Base-by-base conservation (phyloP, 2,329 filamentous ascomycete species). In the Monosporascus sp. region DNA sequence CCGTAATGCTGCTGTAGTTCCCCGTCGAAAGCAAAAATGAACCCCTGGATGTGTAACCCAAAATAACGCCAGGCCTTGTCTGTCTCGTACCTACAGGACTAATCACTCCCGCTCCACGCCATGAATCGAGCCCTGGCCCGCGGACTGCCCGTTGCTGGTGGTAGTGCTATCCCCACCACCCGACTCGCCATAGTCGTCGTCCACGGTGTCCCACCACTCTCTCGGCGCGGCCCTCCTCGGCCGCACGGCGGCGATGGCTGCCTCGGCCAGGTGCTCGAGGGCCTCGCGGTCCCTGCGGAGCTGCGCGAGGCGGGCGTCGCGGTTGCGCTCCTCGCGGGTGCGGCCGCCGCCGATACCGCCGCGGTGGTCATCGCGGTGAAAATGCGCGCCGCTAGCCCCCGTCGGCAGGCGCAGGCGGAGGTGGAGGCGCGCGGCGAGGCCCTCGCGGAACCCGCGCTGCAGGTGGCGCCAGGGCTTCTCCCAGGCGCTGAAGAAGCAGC, bases 381-480 rank as follows among this genome's bases (percentile, higher is more conserved):
- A 35, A 5, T 5, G 31, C 31, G 38, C 17, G 18, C 38, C 38
- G 38, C 17, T n/a, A 17, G 38, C 17, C 38, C 17, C 17, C 7
- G 38, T 55, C 15, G 58, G 50, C 2, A 50, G 52, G 5, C 57
- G 59, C 7, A 31, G 48, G 7, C 50, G 37, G 9, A 62, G 47
- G 0, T 59, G 55, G 45, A 70, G 46, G 49, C 60, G 52, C 51
- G 59, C 51, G 24, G 53, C 60, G 44, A 72, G 52, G 7, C 58
- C 52, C 37, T 60, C 63, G 65, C 68, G 70, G 54, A 72, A 69
- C 3, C 65, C 64, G 51, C 62, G 66, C 14, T 57, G 64, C 48
- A 82, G 78, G 53, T 84, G 76, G 45, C 73, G 72, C 88, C 88
- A 92, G 0, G 88, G 88, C 65, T 82, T 83, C 67, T 93, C 89